Evolutionary conservation across 2,329 filamentous ascomycete genomes (phyloP).

Genomic region (Waltergamsia citrina): DNA sequence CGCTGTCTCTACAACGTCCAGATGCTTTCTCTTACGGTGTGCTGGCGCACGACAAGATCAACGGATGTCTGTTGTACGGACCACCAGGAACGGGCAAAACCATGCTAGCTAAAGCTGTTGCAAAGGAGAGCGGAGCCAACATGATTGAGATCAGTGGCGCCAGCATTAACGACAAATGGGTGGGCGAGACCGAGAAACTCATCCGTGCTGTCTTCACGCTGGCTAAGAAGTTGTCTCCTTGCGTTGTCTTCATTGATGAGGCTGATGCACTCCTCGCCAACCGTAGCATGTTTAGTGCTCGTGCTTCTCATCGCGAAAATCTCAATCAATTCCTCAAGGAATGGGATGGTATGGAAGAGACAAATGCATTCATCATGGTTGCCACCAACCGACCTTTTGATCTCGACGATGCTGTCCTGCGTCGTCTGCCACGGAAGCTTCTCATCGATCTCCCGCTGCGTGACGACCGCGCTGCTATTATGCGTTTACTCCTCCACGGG

Average conservation of each 20-base stretch:
- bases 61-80: conserved; percentile 79
- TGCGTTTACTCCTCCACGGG: conserved; percentile 61
- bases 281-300: conserved; percentile 54
- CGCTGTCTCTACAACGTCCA: conserved; percentile 74
- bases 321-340: conserved; percentile 96
- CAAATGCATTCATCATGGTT: conserved; percentile 93
- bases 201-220: conserved; percentile 85
- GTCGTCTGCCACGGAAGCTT: conserved; percentile 64
- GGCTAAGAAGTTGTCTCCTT: conserved; percentile 83
- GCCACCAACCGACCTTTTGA: conserved; percentile 95
- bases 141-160: conserved; percentile 85
- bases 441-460: conserved; percentile 65
- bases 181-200: conserved; percentile 94
- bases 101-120: conserved; percentile 58
- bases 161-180: conserved; percentile 91
- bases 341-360: conserved; percentile 83
- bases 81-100: conserved; percentile 76
- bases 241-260: conserved; percentile 95
- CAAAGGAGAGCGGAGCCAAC: conserved; percentile 58
- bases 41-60: conserved; percentile 81
- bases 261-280: conserved; percentile 86
- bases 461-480: conserved; percentile 56
- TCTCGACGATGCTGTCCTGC: conserved; percentile 77
- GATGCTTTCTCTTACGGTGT: conserved; percentile 97
- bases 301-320: conserved; percentile 71